Evolutionary conservation across 2,329 filamentous ascomycete species (phyloP).

Genomic region (Colletotrichum plurivorum): DNA sequence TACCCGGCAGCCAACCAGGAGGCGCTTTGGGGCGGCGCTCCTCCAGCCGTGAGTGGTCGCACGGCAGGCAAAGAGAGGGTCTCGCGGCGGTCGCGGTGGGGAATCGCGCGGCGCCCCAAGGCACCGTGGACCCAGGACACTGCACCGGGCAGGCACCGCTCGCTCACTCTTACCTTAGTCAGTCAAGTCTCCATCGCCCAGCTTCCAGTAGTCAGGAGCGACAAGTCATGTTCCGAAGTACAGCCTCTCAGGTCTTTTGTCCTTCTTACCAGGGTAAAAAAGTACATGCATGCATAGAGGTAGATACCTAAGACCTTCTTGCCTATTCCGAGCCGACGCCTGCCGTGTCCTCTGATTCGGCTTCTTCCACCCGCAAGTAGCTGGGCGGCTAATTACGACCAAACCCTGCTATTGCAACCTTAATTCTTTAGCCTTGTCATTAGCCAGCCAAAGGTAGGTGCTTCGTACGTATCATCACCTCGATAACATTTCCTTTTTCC

Average conservation of each 20-base stretch:
- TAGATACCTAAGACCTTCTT: too few species aligned
- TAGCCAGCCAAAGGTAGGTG: neutral
- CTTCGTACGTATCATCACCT: neutral
- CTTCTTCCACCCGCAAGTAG: slow-evolving; percentile 1
- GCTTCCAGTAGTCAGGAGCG: slow-evolving; percentile 16
- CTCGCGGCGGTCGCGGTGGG: neutral
- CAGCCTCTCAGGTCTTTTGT: too few species aligned
- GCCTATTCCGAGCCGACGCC: too few species aligned
- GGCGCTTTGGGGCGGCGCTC: neutral
- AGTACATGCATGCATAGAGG: too few species aligned
- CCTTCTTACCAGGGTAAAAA: too few species aligned
- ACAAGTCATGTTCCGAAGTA: neutral
- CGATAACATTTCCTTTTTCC: slow-evolving; percentile 6
- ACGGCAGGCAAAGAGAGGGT: slow-evolving; percentile 37
- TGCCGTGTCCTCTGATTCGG: slow-evolving; percentile 17
- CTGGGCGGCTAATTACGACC: slow-evolving; percentile 29
- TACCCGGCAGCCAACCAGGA: slow-evolving; percentile 29
- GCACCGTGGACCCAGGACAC: neutral
- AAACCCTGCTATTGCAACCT: slow-evolving; percentile 33
- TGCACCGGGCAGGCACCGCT: slow-evolving; percentile 1
- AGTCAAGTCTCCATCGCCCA: slow-evolving; percentile 11
- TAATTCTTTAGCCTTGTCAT: slow-evolving; percentile 30
- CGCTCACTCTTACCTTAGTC: slow-evolving; percentile 21
- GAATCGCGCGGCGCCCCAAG: neutral
- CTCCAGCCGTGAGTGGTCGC: slow-evolving; percentile 15